Base-by-base conservation (phyloP, 2,329 filamentous ascomycete species). In the Monilinia laxa region DNA sequence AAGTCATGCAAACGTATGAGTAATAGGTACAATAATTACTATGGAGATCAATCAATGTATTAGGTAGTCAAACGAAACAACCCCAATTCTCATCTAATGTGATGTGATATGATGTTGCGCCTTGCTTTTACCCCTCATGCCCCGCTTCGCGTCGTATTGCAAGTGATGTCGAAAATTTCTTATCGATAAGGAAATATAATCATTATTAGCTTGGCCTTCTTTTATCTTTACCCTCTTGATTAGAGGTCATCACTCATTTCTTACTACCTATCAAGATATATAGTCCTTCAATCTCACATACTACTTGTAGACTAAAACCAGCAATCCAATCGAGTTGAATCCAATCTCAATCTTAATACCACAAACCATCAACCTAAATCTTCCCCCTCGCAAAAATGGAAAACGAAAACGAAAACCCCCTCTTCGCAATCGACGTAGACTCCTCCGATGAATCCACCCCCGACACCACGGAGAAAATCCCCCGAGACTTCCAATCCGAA, bases 401-500 rank as follows among this genome's bases (percentile, higher is more conserved):
- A 62, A 74, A 77, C 49, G 72, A 78, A 60, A 74, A 77, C 45
- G 72, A 76, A 49, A 71, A 78, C 16, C 78, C 77, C 38, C 78
- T 82, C 63, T 76, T 82, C 65, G 74, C 74, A 70, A 82, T 83
- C 68, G 76, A 78, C 31, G 73, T 82, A 65, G 78, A 77, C 49
- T 79, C 80, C 59, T 78, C 76, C 12, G 77, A 79, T 6, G 73
- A 75, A 64, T 67, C 69, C 7, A 47, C 23, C 6, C 28, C 28
- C 5, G 38, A 67, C 9, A 28, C 66, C 11, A 52, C 42, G 0
- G 31, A 45, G 49, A 68, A 75, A 66, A 60, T 74, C 23, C 75
- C 75, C 28, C 71, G 75, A 52, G 75, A 77, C 66, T 73, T 72
- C 58, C 75, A 76, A 60, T 73, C 74, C 1, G 72, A 76, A 53